phyloP scores from a whole-genome alignment of 2,329 filamentous ascomycete species.

The Massarina eburnea region DNA sequence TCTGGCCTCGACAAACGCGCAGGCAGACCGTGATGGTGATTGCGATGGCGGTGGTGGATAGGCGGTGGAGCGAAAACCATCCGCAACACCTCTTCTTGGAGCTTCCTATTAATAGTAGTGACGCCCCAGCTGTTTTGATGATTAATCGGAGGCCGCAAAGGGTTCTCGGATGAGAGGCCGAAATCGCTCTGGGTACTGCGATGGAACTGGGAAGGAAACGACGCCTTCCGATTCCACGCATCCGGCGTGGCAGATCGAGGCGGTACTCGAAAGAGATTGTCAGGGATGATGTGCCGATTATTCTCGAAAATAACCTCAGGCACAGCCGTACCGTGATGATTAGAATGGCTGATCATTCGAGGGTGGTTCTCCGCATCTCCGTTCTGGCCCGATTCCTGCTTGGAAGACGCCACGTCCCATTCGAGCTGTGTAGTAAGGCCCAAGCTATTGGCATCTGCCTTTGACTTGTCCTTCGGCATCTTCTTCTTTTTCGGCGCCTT shows the following conservation, averaged over 20 bases:
- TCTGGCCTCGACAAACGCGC: constrained; percentile 40
- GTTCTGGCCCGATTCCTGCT: constrained; percentile 16
- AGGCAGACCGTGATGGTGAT: constrained; percentile 66
- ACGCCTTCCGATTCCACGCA: constrained; percentile 33
- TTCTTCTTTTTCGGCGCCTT: constrained; percentile 70
- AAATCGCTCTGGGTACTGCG: constrained; percentile 40
- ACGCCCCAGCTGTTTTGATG: constrained; percentile 74
- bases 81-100: constrained; percentile 88
- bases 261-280: constrained; percentile 72
- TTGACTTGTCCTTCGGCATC: constrained; percentile 34
- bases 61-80: constrained; percentile 87
- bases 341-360: constrained; percentile 72
- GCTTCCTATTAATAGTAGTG: constrained; percentile 82
- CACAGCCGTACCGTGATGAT: constrained; percentile 69
- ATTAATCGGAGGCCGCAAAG: constrained; percentile 47
- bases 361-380: constrained; percentile 21
- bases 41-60: constrained; percentile 76
- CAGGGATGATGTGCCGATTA: constrained; percentile 89
- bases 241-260: constrained; percentile 45
- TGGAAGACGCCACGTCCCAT: constrained; percentile 9
- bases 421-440: constrained; percentile 20
- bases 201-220: constrained; percentile 35
- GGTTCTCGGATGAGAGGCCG: constrained; percentile 23
- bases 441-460: constrained; percentile 18
- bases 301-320: constrained; percentile 93